A percentile compares a stretch with the other conserved stretches of the same genome.
Evolutionary conservation across 768 basidiomycete species (phyloP).

Genomic region (Dioszegia crocea): DNA sequence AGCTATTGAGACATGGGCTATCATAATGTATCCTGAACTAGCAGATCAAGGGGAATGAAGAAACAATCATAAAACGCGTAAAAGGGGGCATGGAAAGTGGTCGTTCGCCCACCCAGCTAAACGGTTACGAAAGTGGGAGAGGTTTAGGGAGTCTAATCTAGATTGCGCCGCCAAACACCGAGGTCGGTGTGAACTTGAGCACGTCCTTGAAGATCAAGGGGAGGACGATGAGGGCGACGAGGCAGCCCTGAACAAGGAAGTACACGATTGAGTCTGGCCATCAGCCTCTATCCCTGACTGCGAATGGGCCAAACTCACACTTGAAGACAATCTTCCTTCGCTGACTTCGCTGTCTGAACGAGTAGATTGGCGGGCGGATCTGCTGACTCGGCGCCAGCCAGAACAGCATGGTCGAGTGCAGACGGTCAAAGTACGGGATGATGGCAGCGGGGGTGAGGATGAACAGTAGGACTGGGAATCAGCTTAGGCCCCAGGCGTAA

Average conservation of each 20-base stretch:
- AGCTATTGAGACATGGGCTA: slow-evolving; percentile 6
- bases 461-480: slow-evolving; percentile 64
- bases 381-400: slow-evolving; percentile 62
- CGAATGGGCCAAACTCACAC: slow-evolving; percentile 34
- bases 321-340: slow-evolving; percentile 75
- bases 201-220: slow-evolving; percentile 58
- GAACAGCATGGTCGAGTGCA: slow-evolving; percentile 89
- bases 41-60: too few species aligned
- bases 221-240: slow-evolving; percentile 65
- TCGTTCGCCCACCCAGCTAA: too few species aligned
- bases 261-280: slow-evolving; percentile 68
- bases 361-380: slow-evolving; percentile 68
- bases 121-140: not conserved
- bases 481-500: not conserved
- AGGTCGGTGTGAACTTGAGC: slow-evolving; percentile 54
- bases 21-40: not conserved
- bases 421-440: slow-evolving; percentile 83
- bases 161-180: slow-evolving; percentile 43
- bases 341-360: slow-evolving; percentile 80
- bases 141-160: slow-evolving; percentile 14
- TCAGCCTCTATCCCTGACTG: not conserved
- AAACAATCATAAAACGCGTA: too few species aligned
- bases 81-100: not conserved
- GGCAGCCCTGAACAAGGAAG: slow-evolving; percentile 62
- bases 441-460: slow-evolving; percentile 82